A percentile compares a stretch with the other conserved stretches of the same genome.
phyloP scores from a whole-genome alignment of 805 yeast species.

The Priceomyces melissophilus region DNA sequence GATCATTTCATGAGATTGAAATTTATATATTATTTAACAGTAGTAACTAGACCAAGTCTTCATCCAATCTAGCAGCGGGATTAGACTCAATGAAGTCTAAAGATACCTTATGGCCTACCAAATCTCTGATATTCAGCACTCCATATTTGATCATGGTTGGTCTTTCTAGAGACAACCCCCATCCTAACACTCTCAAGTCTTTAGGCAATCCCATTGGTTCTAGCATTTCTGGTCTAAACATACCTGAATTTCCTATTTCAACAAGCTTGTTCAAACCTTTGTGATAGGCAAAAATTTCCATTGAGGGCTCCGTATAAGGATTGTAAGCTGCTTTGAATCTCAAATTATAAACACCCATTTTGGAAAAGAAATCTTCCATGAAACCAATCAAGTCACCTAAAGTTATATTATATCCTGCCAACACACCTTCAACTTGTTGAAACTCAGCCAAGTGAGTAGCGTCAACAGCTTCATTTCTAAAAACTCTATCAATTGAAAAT shows the following conservation, averaged over 20 bases:
- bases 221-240: constrained; percentile 99
- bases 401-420: constrained; percentile 93
- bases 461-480: constrained; percentile 99
- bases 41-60: constrained; percentile 29
- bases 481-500: constrained; percentile 95
- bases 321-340: constrained; percentile 98
- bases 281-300: constrained; percentile 97
- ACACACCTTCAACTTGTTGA: constrained; percentile 98
- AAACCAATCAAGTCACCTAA: constrained; percentile 95
- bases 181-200: constrained; percentile 90
- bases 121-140: constrained; percentile 92
- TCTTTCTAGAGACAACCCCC: constrained; percentile 96
- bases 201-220: constrained; percentile 97
- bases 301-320: constrained; percentile 98
- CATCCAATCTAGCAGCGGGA: constrained; percentile 96
- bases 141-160: constrained; percentile 99
- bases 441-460: constrained; percentile 99
- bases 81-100: constrained; percentile 91
- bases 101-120: constrained; percentile 94
- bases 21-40: not conserved
- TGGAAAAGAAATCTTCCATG: constrained; percentile 94
- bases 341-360: constrained; percentile 94
- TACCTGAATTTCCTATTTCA: constrained; percentile 98
- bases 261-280: constrained; percentile 95
- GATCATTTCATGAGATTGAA: not conserved